A percentile compares a stretch with the other conserved stretches of the same genome.
Conservation (phyloP, 2,329 filamentous ascomycete genomes). For the Drechslerella stenobrocha region DNA sequence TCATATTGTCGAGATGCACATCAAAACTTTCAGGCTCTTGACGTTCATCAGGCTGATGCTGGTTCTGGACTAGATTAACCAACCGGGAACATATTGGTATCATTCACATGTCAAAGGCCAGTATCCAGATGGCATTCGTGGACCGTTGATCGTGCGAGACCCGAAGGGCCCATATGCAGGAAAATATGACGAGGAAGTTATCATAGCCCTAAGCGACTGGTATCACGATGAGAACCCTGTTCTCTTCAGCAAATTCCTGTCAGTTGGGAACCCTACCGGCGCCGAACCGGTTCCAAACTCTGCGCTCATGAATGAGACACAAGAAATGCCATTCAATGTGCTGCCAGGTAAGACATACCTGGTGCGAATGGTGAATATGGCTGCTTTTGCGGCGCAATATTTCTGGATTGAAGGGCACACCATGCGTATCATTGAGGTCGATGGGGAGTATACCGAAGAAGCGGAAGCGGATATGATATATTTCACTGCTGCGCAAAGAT, state of each 20-base stretch:
- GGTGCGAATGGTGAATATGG: conserved; percentile 72
- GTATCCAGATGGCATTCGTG: conserved; percentile 71
- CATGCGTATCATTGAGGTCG: conserved; percentile 72
- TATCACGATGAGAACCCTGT: conserved; percentile 66
- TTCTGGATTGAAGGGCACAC: conserved; percentile 70
- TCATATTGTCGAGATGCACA: too few relatives aligned
- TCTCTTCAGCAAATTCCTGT: conserved; percentile 60
- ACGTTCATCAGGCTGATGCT: too few relatives aligned
- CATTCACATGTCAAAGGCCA: conserved; percentile 70
- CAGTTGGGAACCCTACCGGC: conserved; percentile 60
- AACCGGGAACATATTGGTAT: conserved; percentile 79
- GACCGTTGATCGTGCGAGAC: conserved; percentile 68
- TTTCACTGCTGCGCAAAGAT: conserved; percentile 68
- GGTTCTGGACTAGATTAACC: too few relatives aligned
- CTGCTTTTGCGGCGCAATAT: conserved; percentile 66
- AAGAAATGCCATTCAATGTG: conserved; percentile 64
- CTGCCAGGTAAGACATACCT: conserved; percentile 72
- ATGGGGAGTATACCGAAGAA: conserved; percentile 69
- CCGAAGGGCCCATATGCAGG: conserved; percentile 63
- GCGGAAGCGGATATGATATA: conserved; percentile 67
- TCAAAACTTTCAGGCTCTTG: too few relatives aligned
- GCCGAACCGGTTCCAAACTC: conserved; percentile 69
- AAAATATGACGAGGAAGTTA: conserved; percentile 66
- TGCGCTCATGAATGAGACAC: conserved; percentile 72
- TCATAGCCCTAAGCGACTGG: conserved; percentile 71